Conservation (phyloP, 2,329 filamentous ascomycete genomes). For the Leptographium flavum region DNA sequence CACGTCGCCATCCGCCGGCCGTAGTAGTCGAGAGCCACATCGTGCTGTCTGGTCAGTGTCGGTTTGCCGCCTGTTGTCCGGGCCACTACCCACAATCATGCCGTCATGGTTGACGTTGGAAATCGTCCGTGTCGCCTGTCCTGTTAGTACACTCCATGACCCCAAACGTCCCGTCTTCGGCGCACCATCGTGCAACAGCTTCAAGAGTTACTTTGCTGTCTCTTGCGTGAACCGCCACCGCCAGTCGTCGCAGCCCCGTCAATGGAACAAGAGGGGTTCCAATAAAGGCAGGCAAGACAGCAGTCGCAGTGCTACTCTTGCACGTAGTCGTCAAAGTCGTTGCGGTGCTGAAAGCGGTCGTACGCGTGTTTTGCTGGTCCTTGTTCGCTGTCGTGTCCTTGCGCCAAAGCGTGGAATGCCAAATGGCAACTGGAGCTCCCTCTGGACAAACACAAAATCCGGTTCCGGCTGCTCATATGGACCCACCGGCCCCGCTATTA, state of each 20-base stretch:
- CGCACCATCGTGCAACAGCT: background rate
- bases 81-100: slow-evolving; percentile 78
- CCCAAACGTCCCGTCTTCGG: background rate
- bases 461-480: too few relatives aligned
- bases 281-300: too few relatives aligned
- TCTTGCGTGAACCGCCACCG: too few relatives aligned
- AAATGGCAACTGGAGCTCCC: background rate
- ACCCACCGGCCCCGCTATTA: too few relatives aligned
- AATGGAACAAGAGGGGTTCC: too few relatives aligned
- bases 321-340: too few relatives aligned
- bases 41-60: slow-evolving; percentile 47
- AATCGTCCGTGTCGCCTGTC: slow-evolving; percentile 43
- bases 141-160: background rate
- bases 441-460: slow-evolving; percentile 10
- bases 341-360: background rate
- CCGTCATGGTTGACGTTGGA: slow-evolving; percentile 88
- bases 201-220: too few relatives aligned
- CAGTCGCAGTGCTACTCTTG: too few relatives aligned
- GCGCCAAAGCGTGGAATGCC: background rate
- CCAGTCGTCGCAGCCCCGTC: too few relatives aligned
- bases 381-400: background rate
- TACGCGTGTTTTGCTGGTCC: background rate
- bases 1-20: slow-evolving; percentile 91
- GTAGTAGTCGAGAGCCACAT: slow-evolving; percentile 98
- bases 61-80: background rate